These are phyloP conservation scores for Amauroascus verrucosus DNA, from an alignment of 2,329 filamentous ascomycete genomes.

Conservation along the genomic window DNA sequence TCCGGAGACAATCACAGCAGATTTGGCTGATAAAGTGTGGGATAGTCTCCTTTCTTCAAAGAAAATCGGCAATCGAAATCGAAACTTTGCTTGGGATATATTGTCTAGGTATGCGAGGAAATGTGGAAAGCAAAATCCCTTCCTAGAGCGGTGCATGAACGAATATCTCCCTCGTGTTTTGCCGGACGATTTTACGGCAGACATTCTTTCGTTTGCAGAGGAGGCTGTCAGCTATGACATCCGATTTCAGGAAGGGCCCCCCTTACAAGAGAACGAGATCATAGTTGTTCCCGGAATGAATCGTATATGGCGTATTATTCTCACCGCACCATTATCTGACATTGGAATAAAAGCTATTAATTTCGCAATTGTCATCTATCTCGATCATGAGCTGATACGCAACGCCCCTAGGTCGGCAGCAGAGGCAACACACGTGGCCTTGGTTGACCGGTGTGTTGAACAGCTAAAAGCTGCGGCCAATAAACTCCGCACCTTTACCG, in stretches of 20 bases:
- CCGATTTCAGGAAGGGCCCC: constrained; percentile 46
- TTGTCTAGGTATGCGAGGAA: constrained; percentile 39
- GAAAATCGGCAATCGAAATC: constrained; percentile 50
- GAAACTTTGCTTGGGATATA: constrained; percentile 59
- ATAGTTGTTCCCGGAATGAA: constrained; percentile 47
- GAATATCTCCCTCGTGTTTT: constrained; percentile 33
- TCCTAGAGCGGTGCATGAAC: constrained; percentile 37
- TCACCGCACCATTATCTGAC: constrained; percentile 54
- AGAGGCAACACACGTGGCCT: constrained; percentile 53
- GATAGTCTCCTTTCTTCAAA: constrained; percentile 57
- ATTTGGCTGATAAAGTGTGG: constrained; percentile 59
- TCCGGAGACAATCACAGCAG: constrained; percentile 51
- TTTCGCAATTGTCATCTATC: constrained; percentile 64
- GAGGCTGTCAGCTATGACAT: constrained; percentile 41
- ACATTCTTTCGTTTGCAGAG: constrained; percentile 36
- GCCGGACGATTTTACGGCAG: constrained; percentile 30
- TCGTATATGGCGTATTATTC: constrained; percentile 72
- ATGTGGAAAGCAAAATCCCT: constrained; percentile 27
- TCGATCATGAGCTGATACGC: constrained; percentile 42
- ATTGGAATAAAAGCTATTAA: constrained; percentile 60
- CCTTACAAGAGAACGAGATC: constrained; percentile 30
- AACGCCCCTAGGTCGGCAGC: constrained; percentile 38
- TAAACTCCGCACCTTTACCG: constrained; percentile 43
- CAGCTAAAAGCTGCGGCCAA: constrained; percentile 57
- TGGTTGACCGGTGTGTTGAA: constrained; percentile 63